Base-by-base conservation (phyloP, 1,284 basidiomycete species). In the Athelia sp. region DNA sequence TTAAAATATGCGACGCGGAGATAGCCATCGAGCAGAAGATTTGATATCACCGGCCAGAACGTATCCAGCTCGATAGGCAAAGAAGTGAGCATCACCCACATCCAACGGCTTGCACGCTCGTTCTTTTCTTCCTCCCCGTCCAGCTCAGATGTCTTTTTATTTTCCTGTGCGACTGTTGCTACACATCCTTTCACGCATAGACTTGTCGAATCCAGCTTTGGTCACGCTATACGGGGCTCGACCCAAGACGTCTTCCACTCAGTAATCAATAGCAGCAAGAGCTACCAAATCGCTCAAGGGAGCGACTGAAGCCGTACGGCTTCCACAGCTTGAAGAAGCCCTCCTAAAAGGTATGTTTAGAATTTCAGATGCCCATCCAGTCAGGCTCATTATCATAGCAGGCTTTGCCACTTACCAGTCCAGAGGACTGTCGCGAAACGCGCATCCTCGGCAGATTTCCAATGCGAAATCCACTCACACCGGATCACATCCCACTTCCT, bases 221-320 rank as follows among this genome's bases (percentile, higher is more conserved):
- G 36, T 17, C 36, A 40, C 15, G 36, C 19, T 6, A 21, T n/a
- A n/a, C 6, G 15, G 9, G 6, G 36, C 15, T 8, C 6, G 15
- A 40, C 36, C 15, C 36, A 40, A n/a, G 36, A 40, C 35, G 61
- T 62, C 36, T 40, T 40, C 46, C 69, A 73, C 52, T 71, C 69
- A 50, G 68, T 73, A 49, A 69, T 73, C 47, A 74, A 72, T 10
- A 74, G 76, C 22, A 72, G 79, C 50, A 79, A 76, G 59, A 75
- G 73, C 48, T 79, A 74, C 73, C 81, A 80, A 62, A 76, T 72
- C n/a, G 22, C 67, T 75, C 60, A 78, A 75, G 57, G 72, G 72
- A 54, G 63, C 64, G 52, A 74, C 70, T 50, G 78, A 79, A 58
- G 71, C 73, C 24, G 75, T 82, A 22, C 81, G 79, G 79, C 74